These are phyloP conservation scores for Lachnellula occidentalis DNA, from an alignment of 2,329 filamentous ascomycete species.

Conservation along the genomic window DNA sequence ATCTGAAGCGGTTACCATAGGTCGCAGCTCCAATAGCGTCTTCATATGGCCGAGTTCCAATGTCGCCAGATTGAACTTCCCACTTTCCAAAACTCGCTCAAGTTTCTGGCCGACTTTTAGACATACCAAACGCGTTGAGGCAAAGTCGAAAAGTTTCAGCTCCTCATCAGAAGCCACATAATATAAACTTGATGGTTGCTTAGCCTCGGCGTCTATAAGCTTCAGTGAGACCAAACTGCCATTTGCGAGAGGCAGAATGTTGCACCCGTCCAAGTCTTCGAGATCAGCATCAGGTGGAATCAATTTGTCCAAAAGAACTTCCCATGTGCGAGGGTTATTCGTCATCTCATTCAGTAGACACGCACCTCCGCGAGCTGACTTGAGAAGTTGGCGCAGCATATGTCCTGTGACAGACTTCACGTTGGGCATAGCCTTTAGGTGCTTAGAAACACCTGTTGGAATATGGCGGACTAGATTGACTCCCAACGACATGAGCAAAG, in stretches of 20 bases:
- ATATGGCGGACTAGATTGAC: constrained; percentile 17
- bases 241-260: constrained; percentile 24
- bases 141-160: constrained; percentile 22
- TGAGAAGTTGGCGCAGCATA: constrained; percentile 17
- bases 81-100: not conserved
- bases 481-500: constrained; percentile 12
- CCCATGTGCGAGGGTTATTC: constrained; percentile 9
- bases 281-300: constrained; percentile 9
- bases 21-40: constrained; percentile 11
- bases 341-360: constrained; percentile 6
- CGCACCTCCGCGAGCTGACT: not conserved
- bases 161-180: constrained; percentile 16
- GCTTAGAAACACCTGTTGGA: constrained; percentile 7
- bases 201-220: not conserved
- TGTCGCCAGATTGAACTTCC: constrained; percentile 21
- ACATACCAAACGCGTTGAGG: constrained; percentile 13
- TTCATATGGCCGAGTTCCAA: constrained; percentile 16
- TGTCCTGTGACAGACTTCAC: constrained; percentile 8
- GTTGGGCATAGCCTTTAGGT: constrained; percentile 10
- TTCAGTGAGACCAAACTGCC: constrained; percentile 17
- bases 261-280: constrained; percentile 22
- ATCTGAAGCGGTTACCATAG: not conserved
- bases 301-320: constrained; percentile 4
- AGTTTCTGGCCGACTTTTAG: not conserved
- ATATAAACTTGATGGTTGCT: not conserved